These are phyloP conservation scores for Aureobasidium vineae DNA, from an alignment of 2,329 filamentous ascomycete genomes.

Conservation along the genomic window DNA sequence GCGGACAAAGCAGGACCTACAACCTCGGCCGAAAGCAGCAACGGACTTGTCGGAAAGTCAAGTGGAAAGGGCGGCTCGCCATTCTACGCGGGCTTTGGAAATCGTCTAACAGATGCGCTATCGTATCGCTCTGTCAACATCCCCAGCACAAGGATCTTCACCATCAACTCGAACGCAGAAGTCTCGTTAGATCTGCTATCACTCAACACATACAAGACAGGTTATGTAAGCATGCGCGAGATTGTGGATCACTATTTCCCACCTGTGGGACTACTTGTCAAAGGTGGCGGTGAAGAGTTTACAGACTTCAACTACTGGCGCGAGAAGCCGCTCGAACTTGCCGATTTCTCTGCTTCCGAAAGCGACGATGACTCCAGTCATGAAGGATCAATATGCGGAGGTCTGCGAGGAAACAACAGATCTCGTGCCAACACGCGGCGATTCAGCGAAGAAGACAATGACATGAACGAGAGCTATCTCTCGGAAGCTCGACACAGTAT, in stretches of 20 bases:
- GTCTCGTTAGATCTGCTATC: conserved; percentile 87
- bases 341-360: conserved; percentile 85
- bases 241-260: conserved; percentile 98
- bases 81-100: conserved; percentile 97
- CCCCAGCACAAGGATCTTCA: conserved; percentile 90
- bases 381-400: conserved; percentile 24
- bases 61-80: conserved; percentile 50
- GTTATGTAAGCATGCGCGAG: conserved; percentile 95
- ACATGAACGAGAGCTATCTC: conserved; percentile 25
- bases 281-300: conserved; percentile 87
- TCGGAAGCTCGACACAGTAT: conserved; percentile 36
- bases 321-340: conserved; percentile 75
- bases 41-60: neutral
- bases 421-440: conserved; percentile 13
- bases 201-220: conserved; percentile 92
- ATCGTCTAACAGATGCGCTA: conserved; percentile 91
- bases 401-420: neutral
- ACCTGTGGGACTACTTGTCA: conserved; percentile 80
- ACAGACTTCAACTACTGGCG: conserved; percentile 99
- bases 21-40: conserved; percentile 13
- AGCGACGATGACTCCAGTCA: conserved; percentile 50
- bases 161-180: conserved; percentile 97
- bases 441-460: conserved; percentile 29
- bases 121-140: conserved; percentile 97
- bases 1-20: conserved; percentile 18